Evolutionary conservation across 768 basidiomycete species (phyloP).

Genomic region (Austroboletus eburneus): DNA sequence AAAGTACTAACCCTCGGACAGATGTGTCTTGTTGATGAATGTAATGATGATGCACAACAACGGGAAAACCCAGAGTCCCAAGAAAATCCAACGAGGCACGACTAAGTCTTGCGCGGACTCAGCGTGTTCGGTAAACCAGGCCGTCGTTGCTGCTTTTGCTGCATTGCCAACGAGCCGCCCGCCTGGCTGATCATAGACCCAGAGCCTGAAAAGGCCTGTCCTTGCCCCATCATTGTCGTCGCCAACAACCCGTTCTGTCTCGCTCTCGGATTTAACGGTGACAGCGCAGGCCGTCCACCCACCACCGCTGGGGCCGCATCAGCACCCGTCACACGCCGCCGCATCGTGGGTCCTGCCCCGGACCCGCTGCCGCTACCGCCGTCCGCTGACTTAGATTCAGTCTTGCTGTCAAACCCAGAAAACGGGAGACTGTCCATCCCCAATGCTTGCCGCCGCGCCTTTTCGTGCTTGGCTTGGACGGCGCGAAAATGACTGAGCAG

Average conservation of each 20-base stretch:
- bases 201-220: slow-evolving; percentile 30
- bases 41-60: no score
- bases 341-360: slow-evolving; percentile 44
- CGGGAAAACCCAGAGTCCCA: no score
- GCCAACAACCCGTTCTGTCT: slow-evolving; percentile 44
- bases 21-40: no score
- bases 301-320: slow-evolving; percentile 28
- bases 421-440: slow-evolving; percentile 59
- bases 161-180: slow-evolving; percentile 22
- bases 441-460: slow-evolving; percentile 73
- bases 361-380: not conserved
- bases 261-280: slow-evolving; percentile 71
- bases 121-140: slow-evolving; percentile 35
- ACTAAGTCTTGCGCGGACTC: slow-evolving; percentile 30
- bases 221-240: slow-evolving; percentile 35
- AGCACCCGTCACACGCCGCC: slow-evolving; percentile 63
- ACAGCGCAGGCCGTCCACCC: slow-evolving; percentile 44
- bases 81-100: no score
- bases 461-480: slow-evolving; percentile 89
- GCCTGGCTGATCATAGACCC: slow-evolving; percentile 10
- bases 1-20: no score
- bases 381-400: slow-evolving; percentile 12
- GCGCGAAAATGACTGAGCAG: slow-evolving; percentile 87
- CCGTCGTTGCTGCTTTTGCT: slow-evolving; percentile 40
- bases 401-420: slow-evolving; percentile 37